Conservation (phyloP, 495 filamentous ascomycete species). For the Talaromyces liani region DNA sequence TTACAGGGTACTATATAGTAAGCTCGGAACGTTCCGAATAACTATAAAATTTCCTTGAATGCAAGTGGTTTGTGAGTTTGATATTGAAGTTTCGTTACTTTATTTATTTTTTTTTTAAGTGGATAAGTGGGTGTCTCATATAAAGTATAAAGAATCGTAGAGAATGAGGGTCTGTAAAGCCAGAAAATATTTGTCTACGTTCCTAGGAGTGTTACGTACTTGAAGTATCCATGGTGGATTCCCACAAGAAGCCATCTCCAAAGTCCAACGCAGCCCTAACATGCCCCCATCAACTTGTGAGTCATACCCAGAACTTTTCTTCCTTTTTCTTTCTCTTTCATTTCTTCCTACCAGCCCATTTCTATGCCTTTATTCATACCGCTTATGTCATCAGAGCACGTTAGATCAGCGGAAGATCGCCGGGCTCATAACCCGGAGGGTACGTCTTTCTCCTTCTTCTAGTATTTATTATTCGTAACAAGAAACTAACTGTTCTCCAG, state of each 20-base stretch:
- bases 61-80: neutral
- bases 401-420: neutral
- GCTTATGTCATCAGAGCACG: neutral
- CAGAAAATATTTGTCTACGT: neutral
- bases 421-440: neutral
- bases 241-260: neutral
- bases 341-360: neutral
- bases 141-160: neutral
- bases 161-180: neutral
- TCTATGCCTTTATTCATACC: neutral
- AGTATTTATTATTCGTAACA: neutral
- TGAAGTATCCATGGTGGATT: neutral
- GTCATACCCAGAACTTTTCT: neutral
- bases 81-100: neutral
- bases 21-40: neutral
- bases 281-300: neutral
- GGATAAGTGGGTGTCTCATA: neutral
- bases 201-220: neutral
- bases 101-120: neutral
- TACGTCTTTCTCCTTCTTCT: neutral
- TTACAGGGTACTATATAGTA: neutral
- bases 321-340: neutral
- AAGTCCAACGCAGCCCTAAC: neutral
- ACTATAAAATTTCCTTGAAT: neutral
- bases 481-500: neutral